Base-by-base conservation (phyloP, 148 eudicot species). In the Agrostemma githago region DNA sequence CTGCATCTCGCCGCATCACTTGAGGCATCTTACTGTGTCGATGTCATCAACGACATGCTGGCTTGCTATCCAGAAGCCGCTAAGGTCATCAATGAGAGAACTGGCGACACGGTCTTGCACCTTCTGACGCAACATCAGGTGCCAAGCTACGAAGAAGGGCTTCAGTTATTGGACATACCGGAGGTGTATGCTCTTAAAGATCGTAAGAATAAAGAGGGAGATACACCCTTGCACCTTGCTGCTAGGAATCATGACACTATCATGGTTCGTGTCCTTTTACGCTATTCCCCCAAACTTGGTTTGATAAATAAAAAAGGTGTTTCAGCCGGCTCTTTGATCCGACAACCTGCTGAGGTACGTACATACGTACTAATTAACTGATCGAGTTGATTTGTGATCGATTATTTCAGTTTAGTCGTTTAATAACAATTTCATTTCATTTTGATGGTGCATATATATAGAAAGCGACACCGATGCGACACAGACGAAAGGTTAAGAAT, bases 221-320 rank as follows among this genome's bases (percentile, higher is more conserved):
- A 74, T 66, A 74, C 77, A 8, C 53, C 77, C 1, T 65, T 54
- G 5, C 71, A 74, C 41, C 4, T 74, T 16, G 77, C 77, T 51
- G 62, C 51, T 12, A 66, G 51, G 43, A 17, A 17, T 17, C 10
- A 14, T 12, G 70, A 74, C 64, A 54, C 21, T 3, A n/a, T 6
- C 5, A 74, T 66, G 77, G 77, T 66, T 1, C 62, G 19, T 16
- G 70, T 64, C 17, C 39, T 72, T 6, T 4, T 60, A 4, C 41
- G 64, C 60, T 61, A 38, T 2, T 40, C 34, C 0, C n/a, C 40
- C 4, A 72, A 60, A 42, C 57, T 72, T 8, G 14, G 20, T 9
- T 46, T 73, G 26, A 53, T 5, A 11, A 74, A 74, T 14, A 11
- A 69, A 54, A 15, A 2, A 5, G 70, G 70, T 14, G 15, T 40